Evolutionary conservation across 305 asterid species (phyloP).

Genomic region (Fraxinus albicans): DNA sequence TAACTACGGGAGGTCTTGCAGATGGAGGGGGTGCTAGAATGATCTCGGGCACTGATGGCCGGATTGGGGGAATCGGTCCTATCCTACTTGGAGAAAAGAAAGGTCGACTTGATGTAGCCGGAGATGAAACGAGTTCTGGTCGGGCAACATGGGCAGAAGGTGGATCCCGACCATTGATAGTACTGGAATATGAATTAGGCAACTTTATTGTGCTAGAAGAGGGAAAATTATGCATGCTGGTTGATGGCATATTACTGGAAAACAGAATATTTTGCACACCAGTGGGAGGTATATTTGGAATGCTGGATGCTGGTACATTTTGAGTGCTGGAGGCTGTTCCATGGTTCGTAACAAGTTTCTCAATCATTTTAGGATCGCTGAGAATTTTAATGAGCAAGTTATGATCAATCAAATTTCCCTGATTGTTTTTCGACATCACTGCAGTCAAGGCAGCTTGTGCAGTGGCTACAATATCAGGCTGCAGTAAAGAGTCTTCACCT

Average conservation of each 20-base stretch:
- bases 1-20: conserved; percentile 17
- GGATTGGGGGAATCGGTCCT: conserved; percentile 15
- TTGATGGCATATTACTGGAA: conserved; percentile 1
- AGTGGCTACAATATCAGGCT: conserved; percentile 34
- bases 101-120: conserved; percentile 24
- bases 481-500: conserved; percentile 7
- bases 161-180: conserved; percentile 36
- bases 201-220: conserved; percentile 11
- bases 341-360: conserved; percentile 36
- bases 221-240: conserved; percentile 13
- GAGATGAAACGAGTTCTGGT: conserved; percentile 37
- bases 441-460: conserved; percentile 37
- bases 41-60: conserved; percentile 25
- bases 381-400: conserved; percentile 56
- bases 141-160: conserved; percentile 33
- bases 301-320: conserved; percentile 5
- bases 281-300: background rate
- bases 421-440: conserved; percentile 23
- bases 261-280: background rate
- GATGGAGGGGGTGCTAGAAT: conserved; percentile 9
- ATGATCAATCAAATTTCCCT: conserved; percentile 40
- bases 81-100: conserved; percentile 37
- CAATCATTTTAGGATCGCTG: conserved; percentile 50
- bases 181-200: conserved; percentile 17
- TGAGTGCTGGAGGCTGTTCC: conserved; percentile 24